These are phyloP conservation scores for Calonectria hongkongensis DNA, from an alignment of 2,329 filamentous ascomycete species.

Conservation along the genomic window DNA sequence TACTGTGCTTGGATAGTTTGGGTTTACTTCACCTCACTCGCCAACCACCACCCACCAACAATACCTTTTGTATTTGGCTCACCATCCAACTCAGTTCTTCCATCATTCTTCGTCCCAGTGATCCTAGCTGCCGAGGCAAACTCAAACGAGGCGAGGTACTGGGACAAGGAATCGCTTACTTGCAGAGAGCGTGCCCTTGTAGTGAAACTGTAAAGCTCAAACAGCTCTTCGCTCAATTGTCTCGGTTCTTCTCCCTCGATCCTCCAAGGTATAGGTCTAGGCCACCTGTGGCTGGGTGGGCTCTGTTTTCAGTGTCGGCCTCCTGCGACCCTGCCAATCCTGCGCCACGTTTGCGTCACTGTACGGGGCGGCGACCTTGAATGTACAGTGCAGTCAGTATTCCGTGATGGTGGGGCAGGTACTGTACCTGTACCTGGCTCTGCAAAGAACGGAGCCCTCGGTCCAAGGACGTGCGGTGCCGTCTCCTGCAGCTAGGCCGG, in stretches of 20 bases:
- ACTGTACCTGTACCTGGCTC: constrained; percentile 31
- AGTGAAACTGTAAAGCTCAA: too few species aligned
- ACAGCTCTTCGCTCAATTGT: too few species aligned
- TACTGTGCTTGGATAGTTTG: constrained; percentile 36
- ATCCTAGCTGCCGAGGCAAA: constrained; percentile 38
- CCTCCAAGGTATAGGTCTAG: not conserved
- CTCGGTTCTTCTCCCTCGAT: too few species aligned
- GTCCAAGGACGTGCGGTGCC: constrained; percentile 40
- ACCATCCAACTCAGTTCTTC: constrained; percentile 36
- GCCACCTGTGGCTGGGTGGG: constrained; percentile 1
- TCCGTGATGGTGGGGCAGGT: not conserved
- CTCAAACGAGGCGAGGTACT: constrained; percentile 22
- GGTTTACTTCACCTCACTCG: constrained; percentile 28
- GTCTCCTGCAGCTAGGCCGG: constrained; percentile 42
- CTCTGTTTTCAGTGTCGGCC: too few species aligned
- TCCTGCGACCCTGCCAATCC: too few species aligned
- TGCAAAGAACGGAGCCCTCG: constrained; percentile 23
- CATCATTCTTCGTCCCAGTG: constrained; percentile 33
- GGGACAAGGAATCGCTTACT: too few species aligned
- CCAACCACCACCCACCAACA: constrained; percentile 26
- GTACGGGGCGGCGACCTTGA: constrained; percentile 9
- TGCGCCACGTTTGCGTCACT: too few species aligned
- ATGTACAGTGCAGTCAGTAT: constrained; percentile 23
- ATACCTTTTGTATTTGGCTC: constrained; percentile 20
- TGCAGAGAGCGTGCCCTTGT: too few species aligned